Evolutionary conservation across 2,329 filamentous ascomycete species (phyloP).

Genomic region (Ascomycota sp.): DNA sequence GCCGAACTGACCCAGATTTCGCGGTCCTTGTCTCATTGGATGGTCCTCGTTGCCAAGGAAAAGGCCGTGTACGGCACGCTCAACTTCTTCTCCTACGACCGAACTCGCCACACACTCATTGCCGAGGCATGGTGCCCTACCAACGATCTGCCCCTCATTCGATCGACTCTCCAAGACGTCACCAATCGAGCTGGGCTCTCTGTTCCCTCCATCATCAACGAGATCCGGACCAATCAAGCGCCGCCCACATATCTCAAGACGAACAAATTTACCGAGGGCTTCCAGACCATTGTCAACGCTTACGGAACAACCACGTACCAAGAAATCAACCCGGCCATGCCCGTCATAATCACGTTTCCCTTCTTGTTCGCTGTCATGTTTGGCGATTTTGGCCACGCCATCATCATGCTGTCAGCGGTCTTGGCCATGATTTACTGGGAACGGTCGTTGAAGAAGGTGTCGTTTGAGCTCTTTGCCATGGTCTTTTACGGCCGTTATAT

Average conservation of each 20-base stretch:
- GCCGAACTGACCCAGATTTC: constrained; percentile 88
- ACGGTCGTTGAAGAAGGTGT: constrained; percentile 76
- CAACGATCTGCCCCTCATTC: constrained; percentile 72
- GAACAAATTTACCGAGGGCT: constrained; percentile 94
- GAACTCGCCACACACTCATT: constrained; percentile 85
- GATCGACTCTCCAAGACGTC: constrained; percentile 85
- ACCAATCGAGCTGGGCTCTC: constrained; percentile 89
- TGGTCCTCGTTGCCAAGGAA: constrained; percentile 94
- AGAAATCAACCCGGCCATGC: constrained; percentile 89
- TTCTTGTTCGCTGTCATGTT: constrained; percentile 99
- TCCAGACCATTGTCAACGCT: constrained; percentile 97
- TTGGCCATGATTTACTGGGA: constrained; percentile 94
- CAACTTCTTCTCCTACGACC: constrained; percentile 92
- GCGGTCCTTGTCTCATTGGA: constrained; percentile 83
- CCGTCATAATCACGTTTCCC: constrained; percentile 94
- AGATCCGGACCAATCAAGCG: constrained; percentile 91
- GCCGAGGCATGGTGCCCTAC: constrained; percentile 96
- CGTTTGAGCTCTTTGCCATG: constrained; percentile 91
- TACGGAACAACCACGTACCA: constrained; percentile 96
- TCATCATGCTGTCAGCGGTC: constrained; percentile 71
- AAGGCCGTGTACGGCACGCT: constrained; percentile 93
- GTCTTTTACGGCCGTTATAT: constrained; percentile 98
- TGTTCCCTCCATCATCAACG: constrained; percentile 97
- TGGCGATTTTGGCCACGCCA: constrained; percentile 85
- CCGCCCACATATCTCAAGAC: constrained; percentile 95